phyloP scores from a whole-genome alignment of 371 early-diverging fungal species.

The Syncephalastrum contaminatum region DNA sequence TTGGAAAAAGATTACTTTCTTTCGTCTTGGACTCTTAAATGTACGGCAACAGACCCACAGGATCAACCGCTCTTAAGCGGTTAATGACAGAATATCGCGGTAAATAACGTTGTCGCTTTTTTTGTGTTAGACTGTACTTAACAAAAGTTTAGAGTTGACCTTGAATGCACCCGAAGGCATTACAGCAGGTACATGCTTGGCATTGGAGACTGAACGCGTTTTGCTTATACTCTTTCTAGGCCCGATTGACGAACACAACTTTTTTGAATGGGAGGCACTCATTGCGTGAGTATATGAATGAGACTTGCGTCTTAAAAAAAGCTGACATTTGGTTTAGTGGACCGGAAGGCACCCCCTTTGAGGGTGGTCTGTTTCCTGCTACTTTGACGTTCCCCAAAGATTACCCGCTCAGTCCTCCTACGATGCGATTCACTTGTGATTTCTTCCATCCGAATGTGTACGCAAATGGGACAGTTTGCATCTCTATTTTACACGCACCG shows the following conservation, averaged over 20 bases:
- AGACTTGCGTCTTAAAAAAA: too few species aligned
- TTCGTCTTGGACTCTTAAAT: constrained; percentile 12
- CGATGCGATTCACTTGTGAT: constrained; percentile 88
- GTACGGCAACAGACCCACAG: constrained; percentile 43
- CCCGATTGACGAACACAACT: constrained; percentile 90
- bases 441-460: constrained; percentile 98
- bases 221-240: constrained; percentile 42
- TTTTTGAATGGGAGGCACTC: constrained; percentile 96
- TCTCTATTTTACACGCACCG: constrained; percentile 98
- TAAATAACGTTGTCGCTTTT: constrained; percentile 19
- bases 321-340: constrained; percentile 55
- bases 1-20: too few species aligned
- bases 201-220: background rate
- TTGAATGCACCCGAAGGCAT: constrained; percentile 96
- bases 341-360: constrained; percentile 93
- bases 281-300: constrained; percentile 67
- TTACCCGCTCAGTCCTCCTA: constrained; percentile 94
- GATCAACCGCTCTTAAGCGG: constrained; percentile 87
- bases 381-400: constrained; percentile 89
- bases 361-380: constrained; percentile 85
- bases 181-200: constrained; percentile 70
- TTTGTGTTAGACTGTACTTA: constrained; percentile 3
- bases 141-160: constrained; percentile 72
- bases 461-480: constrained; percentile 97
- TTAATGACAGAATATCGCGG: constrained; percentile 97